Conservation (phyloP, 768 basidiomycete genomes). For the Suillus paluster region DNA sequence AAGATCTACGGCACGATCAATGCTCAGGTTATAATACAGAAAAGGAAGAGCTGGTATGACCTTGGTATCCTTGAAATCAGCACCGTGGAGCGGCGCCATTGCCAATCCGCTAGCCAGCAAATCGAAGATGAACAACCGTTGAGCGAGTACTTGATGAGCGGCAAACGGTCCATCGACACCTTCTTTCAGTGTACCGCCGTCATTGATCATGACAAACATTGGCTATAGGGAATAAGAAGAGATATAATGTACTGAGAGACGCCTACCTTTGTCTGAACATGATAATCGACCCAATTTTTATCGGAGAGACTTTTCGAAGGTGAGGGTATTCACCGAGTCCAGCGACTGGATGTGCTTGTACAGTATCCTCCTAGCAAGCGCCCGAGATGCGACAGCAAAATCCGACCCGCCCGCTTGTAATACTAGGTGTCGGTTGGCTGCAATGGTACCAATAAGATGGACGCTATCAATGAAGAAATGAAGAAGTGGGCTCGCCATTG, state of each 20-base stretch:
- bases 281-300: slow-evolving; percentile 52
- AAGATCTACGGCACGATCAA: slow-evolving; percentile 46
- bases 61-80: slow-evolving; percentile 67
- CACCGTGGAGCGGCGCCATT: slow-evolving; percentile 53
- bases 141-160: slow-evolving; percentile 43
- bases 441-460: background rate
- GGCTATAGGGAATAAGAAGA: slow-evolving; percentile 43
- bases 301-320: slow-evolving; percentile 52
- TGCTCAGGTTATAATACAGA: background rate
- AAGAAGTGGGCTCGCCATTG: slow-evolving; percentile 41
- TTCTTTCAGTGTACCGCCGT: slow-evolving; percentile 43
- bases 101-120: slow-evolving; percentile 53
- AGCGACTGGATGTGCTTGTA: slow-evolving; percentile 50
- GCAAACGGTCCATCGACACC: slow-evolving; percentile 14
- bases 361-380: slow-evolving; percentile 55
- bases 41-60: slow-evolving; percentile 32
- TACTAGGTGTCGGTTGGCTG: slow-evolving; percentile 51
- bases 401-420: slow-evolving; percentile 39
- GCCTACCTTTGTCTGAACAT: slow-evolving; percentile 43
- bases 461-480: background rate
- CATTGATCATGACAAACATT: slow-evolving; percentile 69
- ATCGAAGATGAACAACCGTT: slow-evolving; percentile 53
- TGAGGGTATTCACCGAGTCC: slow-evolving; percentile 46
- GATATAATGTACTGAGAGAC: background rate
- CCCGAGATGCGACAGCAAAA: slow-evolving; percentile 48